Conservation (phyloP, 176 grass and related monocot species). For the Rhynchospora breviuscula region DNA sequence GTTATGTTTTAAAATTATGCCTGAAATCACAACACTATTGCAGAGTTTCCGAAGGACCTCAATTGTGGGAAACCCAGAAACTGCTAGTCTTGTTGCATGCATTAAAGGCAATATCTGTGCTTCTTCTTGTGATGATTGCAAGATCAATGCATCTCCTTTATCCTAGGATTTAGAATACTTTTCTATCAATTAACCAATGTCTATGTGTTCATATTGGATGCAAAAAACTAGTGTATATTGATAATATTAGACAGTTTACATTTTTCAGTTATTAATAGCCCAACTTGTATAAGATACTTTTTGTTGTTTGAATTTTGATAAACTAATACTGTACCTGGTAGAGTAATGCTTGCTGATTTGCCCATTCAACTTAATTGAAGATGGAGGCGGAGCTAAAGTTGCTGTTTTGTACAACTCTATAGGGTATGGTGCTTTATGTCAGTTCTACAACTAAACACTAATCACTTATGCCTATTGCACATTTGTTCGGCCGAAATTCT, state of each 20-base stretch:
- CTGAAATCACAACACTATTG: neutral
- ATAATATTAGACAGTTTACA: neutral
- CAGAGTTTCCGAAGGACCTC: conserved; percentile 57
- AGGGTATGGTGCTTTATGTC: too few relatives aligned
- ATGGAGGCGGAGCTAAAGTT: neutral
- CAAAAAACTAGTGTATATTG: conserved; percentile 14
- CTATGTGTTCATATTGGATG: conserved; percentile 9
- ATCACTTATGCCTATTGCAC: too few relatives aligned
- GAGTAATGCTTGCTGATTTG: neutral
- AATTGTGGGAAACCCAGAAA: conserved; percentile 42
- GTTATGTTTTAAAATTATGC: neutral
- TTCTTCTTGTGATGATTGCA: conserved; percentile 19
- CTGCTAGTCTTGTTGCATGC: conserved; percentile 44
- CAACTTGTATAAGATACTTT: conserved; percentile 15
- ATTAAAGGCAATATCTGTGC: conserved; percentile 47
- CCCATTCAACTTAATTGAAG: neutral
- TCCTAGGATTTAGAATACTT: conserved; percentile 31
- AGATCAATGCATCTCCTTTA: conserved; percentile 8
- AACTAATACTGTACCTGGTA: neutral
- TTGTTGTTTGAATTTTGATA: conserved; percentile 8
- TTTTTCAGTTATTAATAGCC: neutral
- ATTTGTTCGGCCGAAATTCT: too few relatives aligned
- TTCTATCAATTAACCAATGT: neutral
- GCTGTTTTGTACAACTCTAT: neutral
- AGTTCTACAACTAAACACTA: too few relatives aligned